These are phyloP conservation scores for Schrenkiella parvula DNA, from an alignment of 345 rosid species.

Conservation along the genomic window DNA sequence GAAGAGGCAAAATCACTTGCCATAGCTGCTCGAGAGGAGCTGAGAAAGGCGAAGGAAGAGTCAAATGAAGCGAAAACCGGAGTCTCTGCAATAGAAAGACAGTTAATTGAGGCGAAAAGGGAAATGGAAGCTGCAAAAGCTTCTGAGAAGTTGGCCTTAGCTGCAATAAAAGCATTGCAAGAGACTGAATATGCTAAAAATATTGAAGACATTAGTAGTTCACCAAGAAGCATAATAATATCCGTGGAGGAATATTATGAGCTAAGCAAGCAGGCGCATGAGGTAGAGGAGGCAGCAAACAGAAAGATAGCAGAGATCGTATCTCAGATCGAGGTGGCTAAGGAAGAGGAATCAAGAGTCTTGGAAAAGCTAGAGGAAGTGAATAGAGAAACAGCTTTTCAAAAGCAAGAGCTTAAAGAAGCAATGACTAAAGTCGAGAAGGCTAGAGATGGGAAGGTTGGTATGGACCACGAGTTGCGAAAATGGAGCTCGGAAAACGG, in stretches of 20 bases:
- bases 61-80: conserved; percentile 71
- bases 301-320: conserved; percentile 63
- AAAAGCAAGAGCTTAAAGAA: conserved; percentile 52
- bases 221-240: conserved; percentile 49
- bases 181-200: conserved; percentile 59
- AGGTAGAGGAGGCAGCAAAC: conserved; percentile 82
- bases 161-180: conserved; percentile 81
- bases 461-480: conserved; percentile 76
- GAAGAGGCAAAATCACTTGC: conserved; percentile 72
- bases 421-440: conserved; percentile 77
- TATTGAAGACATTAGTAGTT: conserved; percentile 19
- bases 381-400: conserved; percentile 49
- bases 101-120: conserved; percentile 59
- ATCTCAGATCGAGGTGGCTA: conserved; percentile 74
- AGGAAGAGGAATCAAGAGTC: conserved; percentile 60
- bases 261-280: conserved; percentile 76
- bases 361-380: conserved; percentile 63
- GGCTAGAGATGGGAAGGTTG: conserved; percentile 83
- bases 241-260: conserved; percentile 84
- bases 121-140: conserved; percentile 88
- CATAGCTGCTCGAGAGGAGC: conserved; percentile 59
- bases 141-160: conserved; percentile 81
- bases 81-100: conserved; percentile 48
- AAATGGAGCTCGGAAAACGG: conserved; percentile 87
- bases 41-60: conserved; percentile 68